phyloP scores from a whole-genome alignment of 2,329 filamentous ascomycete species.

The Hymenoscyphus scutula region DNA sequence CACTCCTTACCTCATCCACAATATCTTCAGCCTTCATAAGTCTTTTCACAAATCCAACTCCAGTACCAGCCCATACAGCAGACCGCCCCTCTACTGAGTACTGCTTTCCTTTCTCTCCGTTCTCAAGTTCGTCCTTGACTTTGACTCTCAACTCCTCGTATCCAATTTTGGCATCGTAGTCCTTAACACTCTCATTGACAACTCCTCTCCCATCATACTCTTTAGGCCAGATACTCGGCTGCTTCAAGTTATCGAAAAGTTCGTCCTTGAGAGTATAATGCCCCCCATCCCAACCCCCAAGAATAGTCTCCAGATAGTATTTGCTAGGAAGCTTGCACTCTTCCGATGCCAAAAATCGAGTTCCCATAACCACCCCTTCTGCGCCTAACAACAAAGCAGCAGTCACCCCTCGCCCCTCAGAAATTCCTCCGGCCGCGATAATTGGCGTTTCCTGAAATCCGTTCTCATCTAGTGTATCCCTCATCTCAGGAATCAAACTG shows the following conservation, averaged over 20 bases:
- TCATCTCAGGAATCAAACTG: constrained; percentile 37
- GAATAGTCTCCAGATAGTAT: constrained; percentile 47
- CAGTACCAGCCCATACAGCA: constrained; percentile 62
- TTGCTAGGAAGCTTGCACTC: constrained; percentile 45
- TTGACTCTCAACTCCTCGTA: constrained; percentile 40
- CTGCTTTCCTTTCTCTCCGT: constrained; percentile 45
- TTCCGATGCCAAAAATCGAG: constrained; percentile 45
- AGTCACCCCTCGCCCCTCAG: constrained; percentile 38
- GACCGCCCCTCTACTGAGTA: constrained; percentile 53
- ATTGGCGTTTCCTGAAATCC: constrained; percentile 31
- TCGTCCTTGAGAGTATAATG: constrained; percentile 48
- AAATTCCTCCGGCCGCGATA: constrained; percentile 40
- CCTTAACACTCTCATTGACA: constrained; percentile 51
- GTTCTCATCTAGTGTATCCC: constrained; percentile 30
- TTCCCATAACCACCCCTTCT: constrained; percentile 48
- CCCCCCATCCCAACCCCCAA: constrained; percentile 49
- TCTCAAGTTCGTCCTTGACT: constrained; percentile 37
- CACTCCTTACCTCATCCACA: constrained; percentile 41
- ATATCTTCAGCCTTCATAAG: constrained; percentile 51
- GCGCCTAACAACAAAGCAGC: constrained; percentile 39
- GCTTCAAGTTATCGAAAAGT: constrained; percentile 51
- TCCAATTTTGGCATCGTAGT: constrained; percentile 39
- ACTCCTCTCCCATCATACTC: constrained; percentile 58
- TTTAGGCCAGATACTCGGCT: constrained; percentile 56
- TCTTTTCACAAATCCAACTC: constrained; percentile 55